phyloP scores from a whole-genome alignment of 805 yeast genomes.

The Saturnispora ahearnii region DNA sequence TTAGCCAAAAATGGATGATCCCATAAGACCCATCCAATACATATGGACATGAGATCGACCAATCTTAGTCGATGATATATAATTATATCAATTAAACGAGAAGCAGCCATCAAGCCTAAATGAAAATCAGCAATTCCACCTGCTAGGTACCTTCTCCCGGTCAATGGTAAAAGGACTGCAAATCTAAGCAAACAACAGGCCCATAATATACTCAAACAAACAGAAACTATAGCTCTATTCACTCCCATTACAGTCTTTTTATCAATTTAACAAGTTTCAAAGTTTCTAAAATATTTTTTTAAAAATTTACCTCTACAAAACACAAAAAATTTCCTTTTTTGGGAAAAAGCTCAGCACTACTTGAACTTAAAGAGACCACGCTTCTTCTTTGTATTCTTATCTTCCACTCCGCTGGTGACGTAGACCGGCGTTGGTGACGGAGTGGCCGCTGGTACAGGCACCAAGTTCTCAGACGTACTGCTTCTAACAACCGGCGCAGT shows the following conservation, averaged over 20 bases:
- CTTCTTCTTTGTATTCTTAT: conserved; percentile 22
- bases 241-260: not conserved
- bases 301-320: not conserved
- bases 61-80: not conserved
- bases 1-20: not conserved
- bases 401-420: conserved; percentile 34
- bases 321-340: not conserved
- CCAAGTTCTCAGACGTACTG: conserved; percentile 9
- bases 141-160: conserved; percentile 6
- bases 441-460: conserved; percentile 25
- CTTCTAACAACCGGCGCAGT: conserved; percentile 3
- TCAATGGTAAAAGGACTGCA: conserved; percentile 2
- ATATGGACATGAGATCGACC: not conserved
- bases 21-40: conserved; percentile 2
- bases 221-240: not conserved
- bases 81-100: not conserved
- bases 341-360: not conserved
- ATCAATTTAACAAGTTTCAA: not conserved
- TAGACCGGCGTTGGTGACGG: conserved; percentile 40
- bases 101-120: not conserved
- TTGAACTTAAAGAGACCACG: conserved; percentile 23
- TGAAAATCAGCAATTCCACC: conserved; percentile 9
- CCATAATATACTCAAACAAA: conserved; percentile 3
- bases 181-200: conserved; percentile 4
- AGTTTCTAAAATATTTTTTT: not conserved